These are phyloP conservation scores for Chenopodium suecicum DNA, from an alignment of 148 eudicot genomes.

Conservation along the genomic window DNA sequence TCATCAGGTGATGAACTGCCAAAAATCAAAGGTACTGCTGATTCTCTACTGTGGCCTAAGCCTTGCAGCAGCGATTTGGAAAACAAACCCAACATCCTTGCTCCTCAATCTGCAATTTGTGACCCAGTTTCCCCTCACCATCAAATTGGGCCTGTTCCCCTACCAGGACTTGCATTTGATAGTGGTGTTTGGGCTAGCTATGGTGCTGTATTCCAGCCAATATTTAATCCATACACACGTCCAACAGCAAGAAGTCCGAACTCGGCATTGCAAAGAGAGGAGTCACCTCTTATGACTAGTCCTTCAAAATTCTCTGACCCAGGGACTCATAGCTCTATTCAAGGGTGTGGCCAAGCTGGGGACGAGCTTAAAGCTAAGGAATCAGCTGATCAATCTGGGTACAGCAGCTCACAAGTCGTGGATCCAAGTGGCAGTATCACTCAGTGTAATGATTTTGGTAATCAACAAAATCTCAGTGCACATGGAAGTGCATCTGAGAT, in stretches of 20 bases:
- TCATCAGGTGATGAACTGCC: slow-evolving; percentile 15
- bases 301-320: slow-evolving; percentile 37
- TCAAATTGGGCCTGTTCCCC: slow-evolving; percentile 26
- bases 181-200: slow-evolving; percentile 20
- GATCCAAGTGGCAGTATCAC: slow-evolving; percentile 26
- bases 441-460: slow-evolving; percentile 20
- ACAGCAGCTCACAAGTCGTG: slow-evolving; percentile 10
- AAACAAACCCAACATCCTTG: slow-evolving; percentile 12
- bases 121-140: slow-evolving; percentile 16
- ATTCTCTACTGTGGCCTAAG: slow-evolving; percentile 15
- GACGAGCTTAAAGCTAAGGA: slow-evolving; percentile 15
- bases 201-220: slow-evolving; percentile 25
- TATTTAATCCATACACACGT: slow-evolving; percentile 15
- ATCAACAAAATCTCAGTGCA: slow-evolving; percentile 22
- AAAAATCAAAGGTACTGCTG: slow-evolving; percentile 21
- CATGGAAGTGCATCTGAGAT: slow-evolving; percentile 31
- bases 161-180: slow-evolving; percentile 16
- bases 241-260: slow-evolving; percentile 25
- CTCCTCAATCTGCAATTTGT: slow-evolving; percentile 22
- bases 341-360: slow-evolving; percentile 14
- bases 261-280: slow-evolving; percentile 30
- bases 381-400: slow-evolving; percentile 17
- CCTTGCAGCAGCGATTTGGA: slow-evolving; percentile 16
- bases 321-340: slow-evolving; percentile 30
- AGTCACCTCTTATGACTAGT: slow-evolving; percentile 35